Evolutionary conservation across 2,329 filamentous ascomycete species (phyloP), one percentile per base, ranked within the genome.

Genomic region (Bipolaris victoriae): DNA sequence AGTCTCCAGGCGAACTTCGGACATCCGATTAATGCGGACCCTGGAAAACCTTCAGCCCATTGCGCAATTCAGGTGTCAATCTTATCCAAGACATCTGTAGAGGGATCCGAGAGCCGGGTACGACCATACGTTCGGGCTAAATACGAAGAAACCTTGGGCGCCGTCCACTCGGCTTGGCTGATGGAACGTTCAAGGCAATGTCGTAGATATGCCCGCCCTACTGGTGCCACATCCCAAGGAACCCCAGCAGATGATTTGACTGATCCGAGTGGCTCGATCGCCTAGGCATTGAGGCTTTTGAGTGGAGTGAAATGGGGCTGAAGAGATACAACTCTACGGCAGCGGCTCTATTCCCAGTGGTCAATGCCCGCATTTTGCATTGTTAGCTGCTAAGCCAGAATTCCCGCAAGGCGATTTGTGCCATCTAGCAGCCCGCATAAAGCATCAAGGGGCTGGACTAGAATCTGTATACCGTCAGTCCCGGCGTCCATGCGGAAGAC

Each of bases 251-350:
- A 20, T 18, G 22, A n/a, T 18, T 16, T 37, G 15, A 26, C 22
- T 18, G 33, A 49, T 49, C 46, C 46, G 46, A 49, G 22, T 39
- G 46, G 35, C 35, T 39, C 22, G 20, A 11, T 49, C 35, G 13
- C 13, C 26, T 20, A 22, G 35, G 4, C 7, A 16, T 15, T 39
- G 46, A 49, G 46, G 46, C 22, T 24, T 49, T 49, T 29, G 22
- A 5, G 35, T 39, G 35, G 20, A 15, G 24, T 49, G 15, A 31
- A 18, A 16, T n/a, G 35, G 35, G 35, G 13, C 22, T 39, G 22
- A 49, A 37, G 39, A 49, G 35, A 39, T 24, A 49, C 46, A 39
- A 29, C 15, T 26, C 6, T 11, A 20, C 22, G n/a, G 46, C 35
- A 49, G 35, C 46, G 35, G 35, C 22, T 29, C 35, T 20, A 24